Evolutionary conservation across 1,139 yeast genomes (phyloP).

Genomic region (Protomyces macrosporus): DNA sequence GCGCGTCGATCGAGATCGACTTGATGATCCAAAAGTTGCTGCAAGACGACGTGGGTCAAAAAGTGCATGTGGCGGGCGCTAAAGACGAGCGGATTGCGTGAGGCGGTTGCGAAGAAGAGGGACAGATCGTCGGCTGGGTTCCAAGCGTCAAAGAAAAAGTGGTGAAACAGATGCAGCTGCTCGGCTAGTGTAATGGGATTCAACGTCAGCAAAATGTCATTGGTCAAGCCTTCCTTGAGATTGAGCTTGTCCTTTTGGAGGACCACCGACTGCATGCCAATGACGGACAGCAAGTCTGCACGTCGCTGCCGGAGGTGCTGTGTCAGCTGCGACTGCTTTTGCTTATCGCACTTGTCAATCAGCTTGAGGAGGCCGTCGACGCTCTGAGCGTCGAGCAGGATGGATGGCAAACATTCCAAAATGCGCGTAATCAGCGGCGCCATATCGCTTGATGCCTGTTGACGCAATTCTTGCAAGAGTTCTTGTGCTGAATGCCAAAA

Average conservation of each 20-base stretch:
- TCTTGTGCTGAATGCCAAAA: constrained; percentile 7
- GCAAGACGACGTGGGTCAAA: constrained; percentile 63
- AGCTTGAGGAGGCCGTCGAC: constrained; percentile 11
- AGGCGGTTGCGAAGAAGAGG: constrained; percentile 31
- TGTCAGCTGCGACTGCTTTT: not conserved
- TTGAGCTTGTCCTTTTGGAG: not conserved
- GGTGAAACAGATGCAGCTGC: constrained; percentile 25
- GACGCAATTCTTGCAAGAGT: not conserved
- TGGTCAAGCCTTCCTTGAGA: not conserved
- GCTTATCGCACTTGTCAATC: not conserved
- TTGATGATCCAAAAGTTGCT: constrained; percentile 53
- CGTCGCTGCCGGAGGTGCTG: constrained; percentile 6
- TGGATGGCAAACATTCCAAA: not conserved
- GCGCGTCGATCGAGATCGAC: constrained; percentile 50
- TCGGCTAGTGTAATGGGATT: constrained; percentile 16
- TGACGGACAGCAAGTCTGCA: constrained; percentile 3
- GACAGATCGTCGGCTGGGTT: constrained; percentile 26
- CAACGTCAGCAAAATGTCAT: constrained; percentile 15
- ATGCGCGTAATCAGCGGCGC: not conserved
- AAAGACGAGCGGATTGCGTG: constrained; percentile 49
- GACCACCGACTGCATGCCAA: not conserved
- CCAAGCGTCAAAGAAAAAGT: constrained; percentile 22
- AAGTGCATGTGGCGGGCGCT: constrained; percentile 71
- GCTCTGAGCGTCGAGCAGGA: constrained; percentile 4
- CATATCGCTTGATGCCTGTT: not conserved